Conservation (phyloP, 2,329 filamentous ascomycete genomes). For the Rugonectria rugulosa region DNA sequence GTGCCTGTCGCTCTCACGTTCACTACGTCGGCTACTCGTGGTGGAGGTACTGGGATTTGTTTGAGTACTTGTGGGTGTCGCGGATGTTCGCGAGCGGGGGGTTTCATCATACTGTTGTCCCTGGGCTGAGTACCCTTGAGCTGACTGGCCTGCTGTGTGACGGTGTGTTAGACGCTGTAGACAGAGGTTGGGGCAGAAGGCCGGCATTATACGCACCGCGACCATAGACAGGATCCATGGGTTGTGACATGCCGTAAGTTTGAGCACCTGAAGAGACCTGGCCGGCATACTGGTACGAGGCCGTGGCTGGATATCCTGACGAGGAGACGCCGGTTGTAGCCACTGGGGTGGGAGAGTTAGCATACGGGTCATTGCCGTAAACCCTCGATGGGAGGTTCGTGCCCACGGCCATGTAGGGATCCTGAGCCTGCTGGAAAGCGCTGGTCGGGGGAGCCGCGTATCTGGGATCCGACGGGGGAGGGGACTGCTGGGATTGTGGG, state of each 20-base stretch:
- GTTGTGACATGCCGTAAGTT: constrained; percentile 52
- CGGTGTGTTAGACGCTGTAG: constrained; percentile 48
- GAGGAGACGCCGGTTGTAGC: constrained; percentile 42
- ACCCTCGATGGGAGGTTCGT: constrained; percentile 45
- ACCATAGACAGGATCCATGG: constrained; percentile 63
- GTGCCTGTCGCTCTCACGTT: constrained; percentile 52
- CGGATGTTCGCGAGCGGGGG: constrained; percentile 49
- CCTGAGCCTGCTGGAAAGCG: constrained; percentile 41
- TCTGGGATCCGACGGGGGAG: constrained; percentile 44
- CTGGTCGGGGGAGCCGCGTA: constrained; percentile 40
- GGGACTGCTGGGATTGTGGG: constrained; percentile 43
- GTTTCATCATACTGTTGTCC: constrained; percentile 61
- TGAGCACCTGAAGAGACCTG: constrained; percentile 45
- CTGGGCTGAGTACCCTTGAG: constrained; percentile 51
- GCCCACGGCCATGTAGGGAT: constrained; percentile 47
- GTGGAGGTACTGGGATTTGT: constrained; percentile 48
- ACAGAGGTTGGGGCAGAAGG: constrained; percentile 14
- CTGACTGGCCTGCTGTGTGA: constrained; percentile 57
- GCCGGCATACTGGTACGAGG: constrained; percentile 44
- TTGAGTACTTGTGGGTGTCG: constrained; percentile 49
- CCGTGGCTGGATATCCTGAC: constrained; percentile 43
- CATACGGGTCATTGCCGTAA: constrained; percentile 42
- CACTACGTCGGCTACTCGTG: constrained; percentile 50
- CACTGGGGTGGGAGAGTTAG: constrained; percentile 40
- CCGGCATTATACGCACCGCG: constrained; percentile 64